Conservation (phyloP, 2,329 filamentous ascomycete genomes). For the Orbilia brochopaga region DNA sequence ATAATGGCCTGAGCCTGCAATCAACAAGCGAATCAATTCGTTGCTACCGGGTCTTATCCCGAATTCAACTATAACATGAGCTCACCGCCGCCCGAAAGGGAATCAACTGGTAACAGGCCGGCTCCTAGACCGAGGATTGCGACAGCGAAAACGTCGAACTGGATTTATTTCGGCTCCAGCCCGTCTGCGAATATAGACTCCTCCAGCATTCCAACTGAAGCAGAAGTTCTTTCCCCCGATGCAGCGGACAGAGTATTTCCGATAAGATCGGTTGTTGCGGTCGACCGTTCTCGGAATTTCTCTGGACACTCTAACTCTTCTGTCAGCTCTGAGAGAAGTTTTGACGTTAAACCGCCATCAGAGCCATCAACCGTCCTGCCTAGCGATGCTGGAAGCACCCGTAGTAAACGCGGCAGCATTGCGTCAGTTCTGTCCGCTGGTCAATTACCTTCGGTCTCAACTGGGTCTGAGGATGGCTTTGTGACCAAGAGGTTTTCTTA, state of each 20-base stretch:
- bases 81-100: conserved; percentile 11
- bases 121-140: conserved; percentile 27
- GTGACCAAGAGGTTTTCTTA: conserved; percentile 80
- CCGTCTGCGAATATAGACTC: conserved; percentile 18
- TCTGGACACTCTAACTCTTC: conserved; percentile 29
- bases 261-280: conserved; percentile 78
- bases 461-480: conserved; percentile 59
- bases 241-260: conserved; percentile 73
- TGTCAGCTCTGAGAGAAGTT: conserved; percentile 39
- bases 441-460: conserved; percentile 25
- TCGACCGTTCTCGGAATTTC: conserved; percentile 65
- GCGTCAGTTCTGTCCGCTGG: conserved; percentile 30
- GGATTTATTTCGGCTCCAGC: conserved; percentile 14
- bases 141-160: conserved; percentile 12
- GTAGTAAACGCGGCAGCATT: conserved; percentile 39
- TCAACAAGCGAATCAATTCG: conserved; percentile 17
- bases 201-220: conserved; percentile 15
- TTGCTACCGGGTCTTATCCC: neutral
- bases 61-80: conserved; percentile 13
- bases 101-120: neutral
- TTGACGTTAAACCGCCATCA: conserved; percentile 6
- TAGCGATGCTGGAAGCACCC: conserved; percentile 43
- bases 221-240: conserved; percentile 47
- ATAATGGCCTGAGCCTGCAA: conserved; percentile 8
- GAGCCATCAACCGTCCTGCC: conserved; percentile 15